phyloP scores from a whole-genome alignment of 768 basidiomycete genomes.

The Rickenella mellea region DNA sequence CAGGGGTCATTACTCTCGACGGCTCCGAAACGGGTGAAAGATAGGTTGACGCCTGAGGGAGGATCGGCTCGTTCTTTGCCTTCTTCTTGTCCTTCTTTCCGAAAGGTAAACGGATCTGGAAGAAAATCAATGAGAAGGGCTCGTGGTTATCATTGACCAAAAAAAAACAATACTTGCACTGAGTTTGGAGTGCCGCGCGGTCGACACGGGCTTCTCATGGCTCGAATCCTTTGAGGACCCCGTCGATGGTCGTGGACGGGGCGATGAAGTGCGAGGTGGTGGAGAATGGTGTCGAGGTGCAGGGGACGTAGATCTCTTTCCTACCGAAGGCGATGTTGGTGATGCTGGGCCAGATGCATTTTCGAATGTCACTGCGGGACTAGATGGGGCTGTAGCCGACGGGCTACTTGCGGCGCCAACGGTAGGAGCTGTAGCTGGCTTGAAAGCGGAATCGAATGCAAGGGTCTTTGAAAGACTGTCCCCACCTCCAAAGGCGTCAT shows the following conservation, averaged over 20 bases:
- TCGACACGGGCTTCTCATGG: conserved; percentile 41
- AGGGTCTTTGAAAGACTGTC: conserved; percentile 21
- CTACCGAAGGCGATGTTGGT: conserved; percentile 21
- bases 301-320: conserved; percentile 29
- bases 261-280: conserved; percentile 40
- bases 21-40: conserved; percentile 38
- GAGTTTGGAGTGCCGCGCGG: conserved; percentile 58
- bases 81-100: conserved; percentile 66
- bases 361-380: conserved; percentile 23
- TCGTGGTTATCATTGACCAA: conserved; percentile 1
- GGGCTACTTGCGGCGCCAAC: conserved; percentile 3
- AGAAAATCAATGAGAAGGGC: conserved; percentile 8
- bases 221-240: conserved; percentile 44
- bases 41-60: conserved; percentile 25
- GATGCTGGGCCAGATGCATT: conserved; percentile 31
- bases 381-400: neutral
- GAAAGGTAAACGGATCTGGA: conserved; percentile 70
- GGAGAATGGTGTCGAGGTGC: conserved; percentile 35
- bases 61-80: conserved; percentile 28
- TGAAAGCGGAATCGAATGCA: conserved; percentile 7
- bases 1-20: conserved; percentile 33
- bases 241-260: conserved; percentile 51
- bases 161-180: conserved; percentile 46
- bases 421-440: conserved; percentile 7
- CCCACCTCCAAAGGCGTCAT: conserved; percentile 49